Conservation (phyloP, 2,329 filamentous ascomycete species). For the Zymoseptoria pseudotritici region DNA sequence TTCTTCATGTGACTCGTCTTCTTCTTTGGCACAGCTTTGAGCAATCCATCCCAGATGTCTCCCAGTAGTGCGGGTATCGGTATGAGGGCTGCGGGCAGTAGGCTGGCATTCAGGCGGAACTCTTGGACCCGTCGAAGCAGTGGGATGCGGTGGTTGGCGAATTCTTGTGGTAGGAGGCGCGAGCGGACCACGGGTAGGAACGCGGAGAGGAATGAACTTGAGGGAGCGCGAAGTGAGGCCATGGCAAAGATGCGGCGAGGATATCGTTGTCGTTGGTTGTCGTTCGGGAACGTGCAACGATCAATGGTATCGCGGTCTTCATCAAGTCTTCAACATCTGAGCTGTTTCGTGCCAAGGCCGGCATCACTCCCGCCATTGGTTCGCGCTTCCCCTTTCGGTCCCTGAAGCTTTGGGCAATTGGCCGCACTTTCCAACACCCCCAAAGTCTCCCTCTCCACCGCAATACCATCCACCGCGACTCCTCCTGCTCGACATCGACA, state of each 20-base stretch:
- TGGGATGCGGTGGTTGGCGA: constrained; percentile 40
- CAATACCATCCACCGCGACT: neutral
- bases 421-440: neutral
- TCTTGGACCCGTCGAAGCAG: constrained; percentile 40
- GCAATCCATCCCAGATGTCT: constrained; percentile 85
- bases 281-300: neutral
- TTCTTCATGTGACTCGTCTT: constrained; percentile 97
- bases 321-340: neutral
- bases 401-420: neutral
- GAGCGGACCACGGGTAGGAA: constrained; percentile 48
- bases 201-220: constrained; percentile 38
- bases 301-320: neutral
- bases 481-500: neutral
- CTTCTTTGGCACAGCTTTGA: constrained; percentile 94
- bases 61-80: constrained; percentile 65
- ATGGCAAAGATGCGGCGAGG: constrained; percentile 19
- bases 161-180: constrained; percentile 34
- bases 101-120: constrained; percentile 31
- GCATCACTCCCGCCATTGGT: neutral
- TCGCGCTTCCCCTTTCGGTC: neutral
- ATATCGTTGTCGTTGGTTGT: constrained; percentile 1
- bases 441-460: neutral
- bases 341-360: neutral
- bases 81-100: constrained; percentile 49
- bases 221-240: constrained; percentile 33